Conservation (phyloP, 768 basidiomycete genomes). For the Sporobolomyces phaffii region DNA sequence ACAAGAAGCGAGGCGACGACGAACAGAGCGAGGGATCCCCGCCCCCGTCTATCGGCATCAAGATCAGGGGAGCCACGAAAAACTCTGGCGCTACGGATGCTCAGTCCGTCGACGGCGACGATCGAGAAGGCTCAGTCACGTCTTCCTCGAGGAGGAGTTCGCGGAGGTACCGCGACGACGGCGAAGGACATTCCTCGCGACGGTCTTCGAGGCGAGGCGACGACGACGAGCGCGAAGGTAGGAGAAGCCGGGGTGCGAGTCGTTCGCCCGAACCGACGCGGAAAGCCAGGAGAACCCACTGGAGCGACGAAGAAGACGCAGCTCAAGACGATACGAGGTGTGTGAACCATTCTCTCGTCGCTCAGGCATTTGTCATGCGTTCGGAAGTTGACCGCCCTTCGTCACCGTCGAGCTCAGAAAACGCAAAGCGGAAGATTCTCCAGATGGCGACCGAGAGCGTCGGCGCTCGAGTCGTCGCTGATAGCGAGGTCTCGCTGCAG, state of each 20-base stretch:
- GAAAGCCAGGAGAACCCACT: conserved; percentile 17
- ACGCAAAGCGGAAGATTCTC: conserved; percentile 35
- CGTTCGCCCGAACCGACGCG: background rate
- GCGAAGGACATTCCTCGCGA: background rate
- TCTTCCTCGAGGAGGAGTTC: conserved; percentile 14
- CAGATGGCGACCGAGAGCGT: background rate
- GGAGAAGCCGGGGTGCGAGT: conserved; percentile 4
- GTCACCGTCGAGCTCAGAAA: too few species aligned
- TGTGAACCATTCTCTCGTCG: background rate
- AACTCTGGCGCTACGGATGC: too few species aligned
- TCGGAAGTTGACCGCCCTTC: too few species aligned
- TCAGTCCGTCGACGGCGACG: background rate
- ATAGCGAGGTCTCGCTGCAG: background rate
- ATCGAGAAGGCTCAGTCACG: background rate
- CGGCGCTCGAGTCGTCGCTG: conserved; percentile 22
- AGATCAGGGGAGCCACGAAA: conserved; percentile 18
- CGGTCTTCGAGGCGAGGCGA: background rate
- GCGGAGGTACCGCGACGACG: background rate
- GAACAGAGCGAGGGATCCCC: background rate
- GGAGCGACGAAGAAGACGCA: conserved; percentile 34
- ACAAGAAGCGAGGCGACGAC: background rate
- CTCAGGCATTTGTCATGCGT: too few species aligned
- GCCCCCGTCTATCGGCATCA: conserved; percentile 4
- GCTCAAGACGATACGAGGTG: background rate
- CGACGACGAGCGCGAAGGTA: background rate